A percentile compares a stretch with the other conserved stretches of the same genome.
phyloP scores from a whole-genome alignment of 2,329 filamentous ascomycete genomes.

The Pseudophaeomoniella oleicola region DNA sequence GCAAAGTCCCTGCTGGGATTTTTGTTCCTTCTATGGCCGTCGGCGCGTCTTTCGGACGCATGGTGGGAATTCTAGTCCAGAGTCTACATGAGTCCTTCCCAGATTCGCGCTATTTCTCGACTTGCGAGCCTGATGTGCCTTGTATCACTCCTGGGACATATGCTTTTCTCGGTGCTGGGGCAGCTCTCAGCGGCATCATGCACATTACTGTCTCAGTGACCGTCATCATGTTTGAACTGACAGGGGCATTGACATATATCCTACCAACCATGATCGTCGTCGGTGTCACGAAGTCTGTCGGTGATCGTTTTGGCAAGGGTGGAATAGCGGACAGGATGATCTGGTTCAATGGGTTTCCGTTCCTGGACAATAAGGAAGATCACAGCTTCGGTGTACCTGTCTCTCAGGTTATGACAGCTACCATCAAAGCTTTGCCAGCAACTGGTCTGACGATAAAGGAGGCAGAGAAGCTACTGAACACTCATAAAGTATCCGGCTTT shows the following conservation, averaged over 20 bases:
- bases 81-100: slow-evolving; percentile 75
- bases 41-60: slow-evolving; percentile 82
- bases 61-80: slow-evolving; percentile 89
- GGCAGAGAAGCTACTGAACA: slow-evolving; percentile 59
- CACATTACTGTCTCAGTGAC: slow-evolving; percentile 93
- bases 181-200: slow-evolving; percentile 91
- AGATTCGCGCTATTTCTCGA: slow-evolving; percentile 66
- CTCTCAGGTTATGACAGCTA: slow-evolving; percentile 71
- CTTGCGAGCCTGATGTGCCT: slow-evolving; percentile 78
- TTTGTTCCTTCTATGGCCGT: slow-evolving; percentile 98
- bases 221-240: slow-evolving; percentile 98
- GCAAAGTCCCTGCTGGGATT: slow-evolving; percentile 93
- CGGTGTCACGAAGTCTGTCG: slow-evolving; percentile 86
- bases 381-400: slow-evolving; percentile 93
- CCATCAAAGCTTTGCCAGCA: slow-evolving; percentile 54
- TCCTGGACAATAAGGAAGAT: slow-evolving; percentile 93
- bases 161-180: slow-evolving; percentile 83
- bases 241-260: slow-evolving; percentile 93
- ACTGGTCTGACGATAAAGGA: slow-evolving; percentile 61
- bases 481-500: slow-evolving; percentile 82
- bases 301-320: slow-evolving; percentile 82
- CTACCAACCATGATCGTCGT: slow-evolving; percentile 98
- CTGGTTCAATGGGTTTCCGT: slow-evolving; percentile 95
- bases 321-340: slow-evolving; percentile 98
- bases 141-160: slow-evolving; percentile 98